Evolutionary conservation across 2,329 filamentous ascomycete genomes (phyloP), one percentile per base, ranked within the genome.

Genomic region (Diaporthe capsici): DNA sequence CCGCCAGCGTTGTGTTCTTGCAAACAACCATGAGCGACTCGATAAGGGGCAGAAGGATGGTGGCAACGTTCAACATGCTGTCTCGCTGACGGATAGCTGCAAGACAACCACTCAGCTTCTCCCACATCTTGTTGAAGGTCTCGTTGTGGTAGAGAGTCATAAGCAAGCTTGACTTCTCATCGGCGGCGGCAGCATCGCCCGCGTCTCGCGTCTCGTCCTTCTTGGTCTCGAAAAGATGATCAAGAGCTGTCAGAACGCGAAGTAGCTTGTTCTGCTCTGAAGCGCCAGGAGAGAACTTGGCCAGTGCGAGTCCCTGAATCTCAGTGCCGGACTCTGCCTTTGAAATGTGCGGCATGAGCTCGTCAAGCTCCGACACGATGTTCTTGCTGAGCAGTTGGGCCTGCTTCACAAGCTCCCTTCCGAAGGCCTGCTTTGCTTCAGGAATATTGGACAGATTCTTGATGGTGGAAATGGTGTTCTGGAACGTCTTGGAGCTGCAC

Each of bases 11-110:
- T 12, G 95, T 98, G 84, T 98, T 98, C 88, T 98, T 99, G 90
- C 97, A 99, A 39, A 99, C 96, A 72, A 99, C 97, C 97, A 99
- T 99, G 77, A 99, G 88, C 8, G 96, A 95, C 84, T 99, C 97
- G 77, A 99, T 98, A 42, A 99, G 88, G 42, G 97, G 97, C 49
- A 98, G 88, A 37, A 99, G 89, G 78, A 98, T 98, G 0, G 96
- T 98, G 42, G 97, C 97, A 74, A 99, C 96, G 81, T 98, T 98
- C 81, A 98, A 92, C 93, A 98, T 97, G 82, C 95, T 97, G 82
- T 98, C 96, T 75, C 96, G 94, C 84, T 97, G 92, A 71, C 95
- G 94, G 79, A 99, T 98, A 12, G 95, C 94, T 75, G 91, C 92
- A 73, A 99, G 88, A 82, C 96, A 98, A 51, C 94, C 92, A 83